phyloP scores from a whole-genome alignment of 495 filamentous ascomycete species.

The Apiosordaria backusii region DNA sequence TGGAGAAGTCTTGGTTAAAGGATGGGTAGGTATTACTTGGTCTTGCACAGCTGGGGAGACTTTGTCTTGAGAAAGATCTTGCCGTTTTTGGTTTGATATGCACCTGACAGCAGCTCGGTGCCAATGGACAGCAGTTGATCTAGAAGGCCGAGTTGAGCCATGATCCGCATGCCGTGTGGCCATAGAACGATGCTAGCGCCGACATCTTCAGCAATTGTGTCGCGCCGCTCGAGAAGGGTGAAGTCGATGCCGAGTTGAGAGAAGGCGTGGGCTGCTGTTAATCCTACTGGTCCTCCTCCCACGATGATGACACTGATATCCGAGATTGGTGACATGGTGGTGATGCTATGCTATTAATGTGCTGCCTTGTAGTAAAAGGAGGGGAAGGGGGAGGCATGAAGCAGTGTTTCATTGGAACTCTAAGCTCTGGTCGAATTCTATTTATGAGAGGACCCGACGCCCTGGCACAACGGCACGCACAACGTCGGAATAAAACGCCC shows the following conservation, averaged over 20 bases:
- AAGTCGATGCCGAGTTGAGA: slow-evolving; percentile 44
- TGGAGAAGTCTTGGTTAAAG: too few species aligned
- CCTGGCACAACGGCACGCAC: neutral
- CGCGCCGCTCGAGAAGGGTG: slow-evolving; percentile 44
- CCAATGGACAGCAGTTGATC: slow-evolving; percentile 17
- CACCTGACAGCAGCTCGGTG: neutral
- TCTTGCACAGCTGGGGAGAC: slow-evolving; percentile 21
- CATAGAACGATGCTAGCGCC: slow-evolving; percentile 42
- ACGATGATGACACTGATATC: slow-evolving; percentile 35
- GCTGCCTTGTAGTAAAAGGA: neutral
- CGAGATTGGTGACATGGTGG: neutral
- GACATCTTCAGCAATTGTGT: slow-evolving; percentile 33
- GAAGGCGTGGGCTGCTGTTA: slow-evolving; percentile 49
- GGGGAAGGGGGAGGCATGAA: neutral
- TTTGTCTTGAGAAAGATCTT: slow-evolving; percentile 15
- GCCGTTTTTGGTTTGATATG: neutral
- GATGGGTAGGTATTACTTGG: neutral
- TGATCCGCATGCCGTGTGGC: slow-evolving; percentile 32
- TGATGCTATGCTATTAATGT: neutral
- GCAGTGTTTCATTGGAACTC: neutral
- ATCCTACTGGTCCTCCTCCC: slow-evolving; percentile 48
- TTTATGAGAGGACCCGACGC: neutral
- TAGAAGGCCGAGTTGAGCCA: slow-evolving; percentile 48
- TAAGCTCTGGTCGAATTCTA: neutral
- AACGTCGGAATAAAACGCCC: neutral